Percentiles rank a stretch among this genome's conserved stretches.
Conservation (phyloP, 768 basidiomycete species). For the Mycena galopus region DNA sequence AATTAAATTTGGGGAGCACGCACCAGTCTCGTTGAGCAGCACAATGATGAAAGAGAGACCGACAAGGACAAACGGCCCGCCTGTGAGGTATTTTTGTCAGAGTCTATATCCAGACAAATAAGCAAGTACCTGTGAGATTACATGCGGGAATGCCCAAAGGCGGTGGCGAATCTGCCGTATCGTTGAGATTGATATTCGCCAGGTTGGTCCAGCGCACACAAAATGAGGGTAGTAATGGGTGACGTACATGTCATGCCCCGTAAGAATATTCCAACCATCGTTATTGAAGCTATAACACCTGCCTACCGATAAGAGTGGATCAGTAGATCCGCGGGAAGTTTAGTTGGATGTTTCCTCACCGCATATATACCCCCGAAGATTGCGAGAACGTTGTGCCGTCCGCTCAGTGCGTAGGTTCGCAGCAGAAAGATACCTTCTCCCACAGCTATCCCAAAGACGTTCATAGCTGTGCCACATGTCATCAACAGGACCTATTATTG, state of each 20-base stretch:
- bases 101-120: too few species aligned
- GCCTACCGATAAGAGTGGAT: background rate
- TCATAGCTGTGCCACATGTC: background rate
- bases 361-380: background rate
- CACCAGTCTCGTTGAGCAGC: too few species aligned
- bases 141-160: slow-evolving; percentile 14
- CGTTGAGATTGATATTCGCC: too few species aligned
- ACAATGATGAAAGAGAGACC: too few species aligned
- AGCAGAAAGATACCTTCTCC: slow-evolving; percentile 27
- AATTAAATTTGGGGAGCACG: background rate
- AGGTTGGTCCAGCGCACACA: too few species aligned
- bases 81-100: too few species aligned
- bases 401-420: too few species aligned
- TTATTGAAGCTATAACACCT: background rate
- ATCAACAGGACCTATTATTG: background rate
- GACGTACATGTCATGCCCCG: background rate
- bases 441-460: slow-evolving; percentile 15
- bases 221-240: too few species aligned
- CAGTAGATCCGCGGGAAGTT: too few species aligned
- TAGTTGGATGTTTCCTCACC: too few species aligned
- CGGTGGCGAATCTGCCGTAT: background rate
- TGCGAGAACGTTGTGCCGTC: background rate
- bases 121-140: slow-evolving; percentile 15
- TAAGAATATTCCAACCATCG: background rate
- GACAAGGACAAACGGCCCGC: too few species aligned